Base-by-base conservation (phyloP, 176 grass and related monocot species). In the Miscanthus lutarioriparius region DNA sequence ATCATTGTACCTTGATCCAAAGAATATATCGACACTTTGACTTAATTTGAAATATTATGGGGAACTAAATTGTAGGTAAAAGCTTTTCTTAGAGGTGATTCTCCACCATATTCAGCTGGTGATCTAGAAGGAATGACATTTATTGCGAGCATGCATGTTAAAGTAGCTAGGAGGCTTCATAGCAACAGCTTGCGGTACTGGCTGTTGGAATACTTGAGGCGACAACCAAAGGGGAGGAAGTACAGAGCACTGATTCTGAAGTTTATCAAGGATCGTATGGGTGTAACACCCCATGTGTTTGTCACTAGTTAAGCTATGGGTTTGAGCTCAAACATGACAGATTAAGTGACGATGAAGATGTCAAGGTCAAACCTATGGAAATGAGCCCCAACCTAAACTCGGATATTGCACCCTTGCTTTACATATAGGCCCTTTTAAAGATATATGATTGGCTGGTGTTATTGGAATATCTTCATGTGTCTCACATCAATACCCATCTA, bases 201-300 rank as follows among this genome's bases (percentile, higher is more conserved):
- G 96, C 80, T 93, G 58, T 85, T 98, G 77, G 96, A 95, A 83
- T 93, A 95, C 70, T 90, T 98, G 76, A 93, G 89, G 82, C 89
- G 96, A 81, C 93, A 95, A 39, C 89, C 75, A 64, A 91, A 84
- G 71, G 87, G 91, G 47, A 91, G 86, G 76, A 89, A 49, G 62
- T 95, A 91, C 80, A 85, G 53, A 78, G 89, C 96, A 72, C 61
- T 98, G 73, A 75, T 98, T 83, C 91, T 98, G 76, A 90, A 78
- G 43, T 95, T 98, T 61, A 74, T 93, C 38, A 98, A 95, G 72
- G 91, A 90, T 85, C 89, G 87, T 63, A 84, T 88, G 48, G 93
- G 93, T n/a, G n/a, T n/a, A n/a, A n/a, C n/a, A n/a, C n/a, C n/a
- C n/a, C n/a, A n/a, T n/a, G n/a, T n/a, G n/a, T n/a, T n/a, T n/a